Evolutionary conservation across 768 basidiomycete species (phyloP), one percentile per base, ranked within the genome.

Genomic region (Psilocybe sp.): DNA sequence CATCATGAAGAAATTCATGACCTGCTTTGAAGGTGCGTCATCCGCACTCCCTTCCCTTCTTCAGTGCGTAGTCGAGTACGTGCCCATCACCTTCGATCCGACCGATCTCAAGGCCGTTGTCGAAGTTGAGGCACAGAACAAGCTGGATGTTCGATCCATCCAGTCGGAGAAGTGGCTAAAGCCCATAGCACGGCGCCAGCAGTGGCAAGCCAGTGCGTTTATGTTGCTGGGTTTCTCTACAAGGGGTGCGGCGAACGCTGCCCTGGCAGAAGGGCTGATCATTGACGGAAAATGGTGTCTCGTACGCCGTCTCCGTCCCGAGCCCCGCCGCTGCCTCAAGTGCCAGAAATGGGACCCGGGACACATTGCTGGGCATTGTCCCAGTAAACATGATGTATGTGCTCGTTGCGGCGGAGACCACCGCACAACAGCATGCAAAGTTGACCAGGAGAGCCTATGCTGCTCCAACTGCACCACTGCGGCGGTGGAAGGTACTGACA

Each of bases 291-390:
- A n/a, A n/a, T n/a, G n/a, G n/a, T n/a, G n/a, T n/a, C n/a, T n/a
- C n/a, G n/a, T n/a, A n/a, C 40, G 8, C 14, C 9, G 14, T 8
- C 16, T 41, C 14, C 40, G 9, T 41, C 10, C 14, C 16, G 40
- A 10, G 40, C 14, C 14, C 14, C 40, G 8, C 10, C 40, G 40
- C 40, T 9, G 40, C 16, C 16, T 41, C 10, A 9, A 16, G 8
- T 41, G 40, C 19, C 40, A 41, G 40, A 41, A 41, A 16, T 41
- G 40, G 40, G 40, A 41, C 40, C 40, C 40, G 16, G 40, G 40
- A 18, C 40, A 41, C 16, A 9, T 41, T 13, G 40, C 40, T 9
- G 8, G 14, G 8, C 9, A 9, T 9, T 41, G 40, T 16, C 40
- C 40, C 9, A n/a, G 14, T 8, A 10, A 10, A 16, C 14, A 10